Evolutionary conservation across 2,329 filamentous ascomycete genomes (phyloP).

Genomic region (Aspergillus melleus): DNA sequence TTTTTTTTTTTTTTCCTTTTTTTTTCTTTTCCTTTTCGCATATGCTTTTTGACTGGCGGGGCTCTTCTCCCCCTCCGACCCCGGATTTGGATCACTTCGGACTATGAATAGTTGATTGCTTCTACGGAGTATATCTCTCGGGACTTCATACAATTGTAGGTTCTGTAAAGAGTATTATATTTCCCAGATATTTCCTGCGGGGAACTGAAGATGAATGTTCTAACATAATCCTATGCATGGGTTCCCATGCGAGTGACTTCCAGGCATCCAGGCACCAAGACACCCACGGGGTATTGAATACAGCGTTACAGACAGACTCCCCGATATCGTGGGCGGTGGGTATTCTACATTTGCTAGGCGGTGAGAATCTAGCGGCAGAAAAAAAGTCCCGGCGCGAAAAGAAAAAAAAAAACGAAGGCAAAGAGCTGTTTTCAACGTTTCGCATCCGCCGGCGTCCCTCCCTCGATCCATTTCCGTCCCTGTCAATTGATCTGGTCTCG

Average conservation of each 20-base stretch:
- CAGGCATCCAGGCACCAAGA: too few relatives aligned
- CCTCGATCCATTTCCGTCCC: background rate
- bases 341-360: background rate
- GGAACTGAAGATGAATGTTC: too few relatives aligned
- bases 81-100: conserved; percentile 16
- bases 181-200: too few relatives aligned
- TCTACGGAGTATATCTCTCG: too few relatives aligned
- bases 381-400: conserved; percentile 6
- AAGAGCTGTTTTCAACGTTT: background rate
- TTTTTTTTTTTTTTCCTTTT: conserved; percentile 13
- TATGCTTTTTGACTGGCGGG: conserved; percentile 13
- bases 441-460: background rate
- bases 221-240: too few relatives aligned
- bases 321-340: conserved; percentile 12
- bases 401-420: background rate
- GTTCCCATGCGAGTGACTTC: too few relatives aligned
- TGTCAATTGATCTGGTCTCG: conserved; percentile 1
- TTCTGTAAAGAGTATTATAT: too few relatives aligned
- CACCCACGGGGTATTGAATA: too few relatives aligned
- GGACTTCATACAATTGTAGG: too few relatives aligned
- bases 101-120: too few relatives aligned
- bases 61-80: conserved; percentile 17
- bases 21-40: background rate
- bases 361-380: conserved; percentile 12
- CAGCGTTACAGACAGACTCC: too few relatives aligned